A percentile compares a stretch with the other conserved stretches of the same genome.
phyloP scores from a whole-genome alignment of 768 basidiomycete genomes.

The Mycena vulgaris region DNA sequence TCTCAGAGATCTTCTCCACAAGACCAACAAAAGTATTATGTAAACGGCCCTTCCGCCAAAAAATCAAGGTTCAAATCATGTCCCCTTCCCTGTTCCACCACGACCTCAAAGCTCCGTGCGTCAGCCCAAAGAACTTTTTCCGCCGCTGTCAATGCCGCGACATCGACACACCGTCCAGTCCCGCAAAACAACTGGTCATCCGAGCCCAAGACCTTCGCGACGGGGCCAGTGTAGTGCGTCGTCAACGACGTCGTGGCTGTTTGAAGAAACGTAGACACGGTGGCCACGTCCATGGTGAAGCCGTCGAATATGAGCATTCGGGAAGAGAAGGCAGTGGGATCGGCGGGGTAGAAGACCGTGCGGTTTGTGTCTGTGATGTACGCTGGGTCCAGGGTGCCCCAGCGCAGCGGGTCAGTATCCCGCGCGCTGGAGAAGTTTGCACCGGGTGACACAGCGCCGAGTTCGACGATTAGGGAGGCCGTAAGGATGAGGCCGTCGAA shows the following conservation, averaged over 20 bases:
- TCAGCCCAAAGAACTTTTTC: neutral
- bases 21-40: constrained; percentile 5
- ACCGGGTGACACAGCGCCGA: neutral
- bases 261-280: neutral
- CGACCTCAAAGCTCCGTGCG: constrained; percentile 10
- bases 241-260: neutral
- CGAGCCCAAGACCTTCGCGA: constrained; percentile 3
- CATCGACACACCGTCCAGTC: neutral
- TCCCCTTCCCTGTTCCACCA: constrained; percentile 10
- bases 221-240: neutral
- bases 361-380: neutral
- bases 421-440: neutral
- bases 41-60: neutral
- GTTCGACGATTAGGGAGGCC: neutral
- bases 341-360: neutral
- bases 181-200: constrained; percentile 20
- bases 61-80: constrained; percentile 19
- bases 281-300: neutral
- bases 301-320: constrained; percentile 13
- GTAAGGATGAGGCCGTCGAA: constrained; percentile 17
- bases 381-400: constrained; percentile 8
- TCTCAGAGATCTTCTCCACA: neutral
- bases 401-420: neutral
- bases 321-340: constrained; percentile 5
- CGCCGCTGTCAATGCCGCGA: constrained; percentile 1